phyloP scores from a whole-genome alignment of 2,329 filamentous ascomycete species.

The Fusarium avenaceum region DNA sequence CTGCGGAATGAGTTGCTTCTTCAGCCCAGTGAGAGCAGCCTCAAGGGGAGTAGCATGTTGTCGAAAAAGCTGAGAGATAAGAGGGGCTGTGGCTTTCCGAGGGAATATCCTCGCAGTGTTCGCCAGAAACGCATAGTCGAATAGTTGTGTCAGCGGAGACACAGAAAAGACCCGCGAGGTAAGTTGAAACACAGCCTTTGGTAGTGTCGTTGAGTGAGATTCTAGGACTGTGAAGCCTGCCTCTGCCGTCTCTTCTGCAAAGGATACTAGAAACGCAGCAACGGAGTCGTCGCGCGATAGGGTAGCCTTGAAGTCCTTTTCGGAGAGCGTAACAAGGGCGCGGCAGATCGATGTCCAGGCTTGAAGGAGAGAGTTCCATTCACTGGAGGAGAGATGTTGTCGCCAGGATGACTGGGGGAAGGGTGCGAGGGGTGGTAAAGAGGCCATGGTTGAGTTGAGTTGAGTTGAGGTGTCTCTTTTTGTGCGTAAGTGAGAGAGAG shows the following conservation, averaged over 20 bases:
- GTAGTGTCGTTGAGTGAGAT: slow-evolving; percentile 61
- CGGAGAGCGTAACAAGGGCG: slow-evolving; percentile 71
- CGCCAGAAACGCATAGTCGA: slow-evolving; percentile 77
- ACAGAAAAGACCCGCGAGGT: slow-evolving; percentile 67
- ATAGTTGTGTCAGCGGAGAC: slow-evolving; percentile 60
- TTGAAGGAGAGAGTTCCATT: slow-evolving; percentile 83
- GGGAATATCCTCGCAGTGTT: slow-evolving; percentile 76
- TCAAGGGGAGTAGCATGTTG: slow-evolving; percentile 65
- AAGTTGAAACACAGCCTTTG: slow-evolving; percentile 75
- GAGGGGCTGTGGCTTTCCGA: slow-evolving; percentile 68
- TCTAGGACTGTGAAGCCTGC: slow-evolving; percentile 54
- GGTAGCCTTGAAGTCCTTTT: slow-evolving; percentile 66
- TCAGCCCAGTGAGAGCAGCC: slow-evolving; percentile 68
- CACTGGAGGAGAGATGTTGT: slow-evolving; percentile 72
- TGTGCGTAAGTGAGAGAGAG: not conserved
- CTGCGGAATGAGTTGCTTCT: slow-evolving; percentile 71
- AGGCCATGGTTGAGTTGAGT: slow-evolving; percentile 53
- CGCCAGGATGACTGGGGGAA: slow-evolving; percentile 80
- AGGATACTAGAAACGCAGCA: slow-evolving; percentile 74
- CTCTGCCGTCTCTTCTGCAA: slow-evolving; percentile 68
- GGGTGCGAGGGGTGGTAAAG: slow-evolving; percentile 79
- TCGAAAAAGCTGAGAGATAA: slow-evolving; percentile 66
- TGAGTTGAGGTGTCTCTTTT: slow-evolving; percentile 1
- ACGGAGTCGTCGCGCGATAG: slow-evolving; percentile 71
- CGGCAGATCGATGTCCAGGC: slow-evolving; percentile 80